These are phyloP conservation scores for Myriangium duriaei DNA, from an alignment of 2,329 filamentous ascomycete genomes.

Conservation along the genomic window DNA sequence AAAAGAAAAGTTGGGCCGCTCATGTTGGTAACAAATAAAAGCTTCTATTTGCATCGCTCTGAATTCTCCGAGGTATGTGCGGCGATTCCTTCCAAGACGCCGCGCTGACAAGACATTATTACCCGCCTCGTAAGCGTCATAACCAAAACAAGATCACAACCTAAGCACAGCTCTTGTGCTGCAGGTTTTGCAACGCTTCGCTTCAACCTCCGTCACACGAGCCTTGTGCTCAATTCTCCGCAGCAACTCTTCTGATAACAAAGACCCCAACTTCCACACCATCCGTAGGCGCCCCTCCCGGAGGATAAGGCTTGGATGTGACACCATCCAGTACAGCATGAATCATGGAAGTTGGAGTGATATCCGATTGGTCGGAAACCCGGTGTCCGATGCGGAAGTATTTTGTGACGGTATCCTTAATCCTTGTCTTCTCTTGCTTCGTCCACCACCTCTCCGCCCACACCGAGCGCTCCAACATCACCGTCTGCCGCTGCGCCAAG, in stretches of 20 bases:
- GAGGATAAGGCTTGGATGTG: conserved; percentile 36
- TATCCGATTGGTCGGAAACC: conserved; percentile 23
- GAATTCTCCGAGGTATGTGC: too few species aligned
- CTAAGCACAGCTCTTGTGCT: too few species aligned
- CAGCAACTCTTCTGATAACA: conserved; percentile 27
- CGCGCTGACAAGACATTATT: too few species aligned
- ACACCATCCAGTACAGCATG: conserved; percentile 48
- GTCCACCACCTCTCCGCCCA: conserved; percentile 53
- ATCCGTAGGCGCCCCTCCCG: conserved; percentile 30
- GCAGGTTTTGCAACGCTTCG: too few species aligned
- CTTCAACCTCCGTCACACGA: too few species aligned
- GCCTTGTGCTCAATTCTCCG: too few species aligned
- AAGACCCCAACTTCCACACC: conserved; percentile 38
- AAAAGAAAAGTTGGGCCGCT: too few species aligned
- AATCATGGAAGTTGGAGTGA: conserved; percentile 40
- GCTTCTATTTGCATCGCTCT: too few species aligned
- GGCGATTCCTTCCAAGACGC: too few species aligned
- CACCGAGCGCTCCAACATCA: conserved; percentile 37
- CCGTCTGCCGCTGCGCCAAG: conserved; percentile 39
- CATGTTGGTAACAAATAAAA: too few species aligned
- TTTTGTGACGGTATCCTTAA: conserved; percentile 38
- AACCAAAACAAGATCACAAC: too few species aligned
- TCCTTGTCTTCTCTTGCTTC: conserved; percentile 49
- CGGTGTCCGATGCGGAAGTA: conserved; percentile 33
- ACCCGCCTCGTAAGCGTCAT: too few species aligned